A percentile compares a stretch with the other conserved stretches of the same genome.
Evolutionary conservation across 2,329 filamentous ascomycete species (phyloP).

Genomic region (Cyanodermella asteris): DNA sequence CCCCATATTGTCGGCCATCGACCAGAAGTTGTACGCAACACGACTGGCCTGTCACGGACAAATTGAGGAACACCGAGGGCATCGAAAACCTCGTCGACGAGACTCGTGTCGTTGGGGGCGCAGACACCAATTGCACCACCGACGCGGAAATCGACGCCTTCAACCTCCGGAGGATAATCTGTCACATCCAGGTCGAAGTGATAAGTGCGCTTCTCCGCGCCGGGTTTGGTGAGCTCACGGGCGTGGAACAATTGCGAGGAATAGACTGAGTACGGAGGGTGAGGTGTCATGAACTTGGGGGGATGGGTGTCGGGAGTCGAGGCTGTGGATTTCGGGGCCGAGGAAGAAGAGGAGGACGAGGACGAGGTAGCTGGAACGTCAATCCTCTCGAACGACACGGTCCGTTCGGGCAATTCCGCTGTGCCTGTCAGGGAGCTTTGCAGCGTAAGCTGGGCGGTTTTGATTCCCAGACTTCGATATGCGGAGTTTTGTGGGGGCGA

Average conservation of each 20-base stretch:
- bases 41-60: slow-evolving; percentile 62
- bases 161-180: slow-evolving; percentile 66
- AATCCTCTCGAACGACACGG: slow-evolving; percentile 37
- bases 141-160: slow-evolving; percentile 77
- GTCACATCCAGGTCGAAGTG: slow-evolving; percentile 96
- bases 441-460: slow-evolving; percentile 49
- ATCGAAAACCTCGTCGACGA: slow-evolving; percentile 71
- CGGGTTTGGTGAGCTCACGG: slow-evolving; percentile 65
- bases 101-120: slow-evolving; percentile 56
- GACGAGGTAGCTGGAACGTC: slow-evolving; percentile 17
- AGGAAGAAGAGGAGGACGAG: too few species aligned
- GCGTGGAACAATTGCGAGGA: slow-evolving; percentile 69
- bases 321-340: too few species aligned
- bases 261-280: slow-evolving; percentile 80
- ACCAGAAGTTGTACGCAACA: slow-evolving; percentile 56
- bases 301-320: slow-evolving; percentile 37
- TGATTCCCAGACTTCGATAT: slow-evolving; percentile 57
- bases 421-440: slow-evolving; percentile 49
- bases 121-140: slow-evolving; percentile 87
- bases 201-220: slow-evolving; percentile 89
- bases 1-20: slow-evolving; percentile 98
- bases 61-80: slow-evolving; percentile 59
- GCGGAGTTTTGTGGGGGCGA: slow-evolving; percentile 58
- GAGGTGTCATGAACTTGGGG: slow-evolving; percentile 77
- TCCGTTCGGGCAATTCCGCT: slow-evolving; percentile 52